These are phyloP conservation scores for Oryza nivara DNA, from an alignment of 176 grass and related monocot genomes.

Conservation along the genomic window DNA sequence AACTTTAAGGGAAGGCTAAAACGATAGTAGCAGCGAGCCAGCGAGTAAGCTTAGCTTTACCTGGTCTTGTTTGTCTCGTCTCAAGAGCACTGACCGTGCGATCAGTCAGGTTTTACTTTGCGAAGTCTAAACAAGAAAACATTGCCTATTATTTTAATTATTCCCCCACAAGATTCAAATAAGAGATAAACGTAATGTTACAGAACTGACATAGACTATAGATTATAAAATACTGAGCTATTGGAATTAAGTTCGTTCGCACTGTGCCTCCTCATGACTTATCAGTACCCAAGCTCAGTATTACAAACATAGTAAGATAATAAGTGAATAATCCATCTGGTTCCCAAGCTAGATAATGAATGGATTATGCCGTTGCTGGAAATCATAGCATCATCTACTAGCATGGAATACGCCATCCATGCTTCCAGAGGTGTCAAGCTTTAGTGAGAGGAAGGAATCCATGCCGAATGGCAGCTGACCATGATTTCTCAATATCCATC, in stretches of 20 bases:
- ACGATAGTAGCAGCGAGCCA: background rate
- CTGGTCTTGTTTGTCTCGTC: background rate
- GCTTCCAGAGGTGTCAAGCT: slow-evolving; percentile 11
- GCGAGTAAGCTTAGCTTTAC: background rate
- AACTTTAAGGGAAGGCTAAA: background rate
- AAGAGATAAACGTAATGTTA: background rate
- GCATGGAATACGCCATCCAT: background rate
- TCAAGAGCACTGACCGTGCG: background rate
- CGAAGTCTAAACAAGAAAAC: background rate
- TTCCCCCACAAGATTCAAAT: background rate
- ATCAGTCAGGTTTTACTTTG: background rate
- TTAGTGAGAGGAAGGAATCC: slow-evolving; percentile 65
- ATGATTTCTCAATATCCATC: slow-evolving; percentile 66
- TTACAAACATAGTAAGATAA: slow-evolving; percentile 1
- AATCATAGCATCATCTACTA: background rate
- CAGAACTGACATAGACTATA: background rate
- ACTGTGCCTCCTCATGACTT: background rate
- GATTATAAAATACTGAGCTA: background rate
- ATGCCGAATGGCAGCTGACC: slow-evolving; percentile 66
- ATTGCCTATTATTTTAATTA: background rate
- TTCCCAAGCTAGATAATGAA: background rate
- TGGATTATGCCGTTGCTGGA: background rate
- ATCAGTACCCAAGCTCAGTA: background rate
- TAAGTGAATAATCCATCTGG: background rate
- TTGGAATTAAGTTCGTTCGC: slow-evolving; percentile 2